Conservation (phyloP, 2,329 filamentous ascomycete genomes). For the Lithohypha guttulata region DNA sequence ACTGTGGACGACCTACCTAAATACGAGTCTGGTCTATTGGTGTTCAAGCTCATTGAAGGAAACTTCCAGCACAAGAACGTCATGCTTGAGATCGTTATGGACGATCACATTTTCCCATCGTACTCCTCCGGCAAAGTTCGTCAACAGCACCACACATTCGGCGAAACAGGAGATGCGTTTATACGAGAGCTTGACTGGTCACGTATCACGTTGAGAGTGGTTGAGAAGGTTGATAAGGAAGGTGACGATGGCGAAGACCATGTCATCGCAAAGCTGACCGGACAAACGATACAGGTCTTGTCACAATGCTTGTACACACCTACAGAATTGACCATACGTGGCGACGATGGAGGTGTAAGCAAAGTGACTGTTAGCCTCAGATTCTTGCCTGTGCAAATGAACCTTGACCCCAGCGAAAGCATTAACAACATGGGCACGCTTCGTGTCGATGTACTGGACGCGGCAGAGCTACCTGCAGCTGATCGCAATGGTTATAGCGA, state of each 20-base stretch:
- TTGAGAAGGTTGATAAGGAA: slow-evolving; percentile 66
- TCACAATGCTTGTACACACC: slow-evolving; percentile 89
- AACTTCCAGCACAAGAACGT: slow-evolving; percentile 67
- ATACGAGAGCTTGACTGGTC: slow-evolving; percentile 97
- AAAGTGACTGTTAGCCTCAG: slow-evolving; percentile 86
- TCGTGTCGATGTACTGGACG: slow-evolving; percentile 86
- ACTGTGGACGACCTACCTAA: slow-evolving; percentile 68
- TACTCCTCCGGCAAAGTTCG: slow-evolving; percentile 72
- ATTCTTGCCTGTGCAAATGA: slow-evolving; percentile 90
- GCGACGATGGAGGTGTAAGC: slow-evolving; percentile 62
- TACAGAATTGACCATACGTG: slow-evolving; percentile 67
- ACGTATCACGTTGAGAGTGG: slow-evolving; percentile 74
- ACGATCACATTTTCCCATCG: slow-evolving; percentile 86
- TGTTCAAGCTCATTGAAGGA: slow-evolving; percentile 88
- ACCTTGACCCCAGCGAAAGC: slow-evolving; percentile 84
- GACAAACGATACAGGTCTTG: slow-evolving; percentile 75
- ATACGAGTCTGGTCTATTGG: slow-evolving; percentile 82
- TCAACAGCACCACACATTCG: slow-evolving; percentile 59
- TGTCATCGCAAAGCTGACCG: slow-evolving; percentile 69
- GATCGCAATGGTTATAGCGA: slow-evolving; percentile 96
- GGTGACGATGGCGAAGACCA: slow-evolving; percentile 59
- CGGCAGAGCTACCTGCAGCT: slow-evolving; percentile 74
- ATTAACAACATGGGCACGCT: slow-evolving; percentile 98
- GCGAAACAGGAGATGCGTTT: slow-evolving; percentile 89
- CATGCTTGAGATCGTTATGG: slow-evolving; percentile 79